phyloP scores from a whole-genome alignment of 176 grass and related monocot genomes.

The Eragrostis curvula region DNA sequence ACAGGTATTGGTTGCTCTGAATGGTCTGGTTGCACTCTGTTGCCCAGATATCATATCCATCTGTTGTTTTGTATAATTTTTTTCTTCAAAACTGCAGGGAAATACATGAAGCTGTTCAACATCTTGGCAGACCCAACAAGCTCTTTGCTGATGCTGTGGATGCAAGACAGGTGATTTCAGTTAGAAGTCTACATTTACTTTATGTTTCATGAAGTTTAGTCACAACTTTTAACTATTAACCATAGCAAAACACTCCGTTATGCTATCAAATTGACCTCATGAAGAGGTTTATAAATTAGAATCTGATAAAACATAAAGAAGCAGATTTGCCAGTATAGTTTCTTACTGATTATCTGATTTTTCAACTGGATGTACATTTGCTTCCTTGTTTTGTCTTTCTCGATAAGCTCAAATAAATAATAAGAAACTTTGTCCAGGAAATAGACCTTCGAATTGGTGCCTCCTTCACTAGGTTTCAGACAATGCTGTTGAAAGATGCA shows the following conservation, averaged over 20 bases:
- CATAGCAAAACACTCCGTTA: background rate
- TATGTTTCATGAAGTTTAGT: constrained; percentile 20
- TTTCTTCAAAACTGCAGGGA: constrained; percentile 61
- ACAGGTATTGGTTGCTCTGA: constrained; percentile 60
- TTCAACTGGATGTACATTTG: constrained; percentile 37
- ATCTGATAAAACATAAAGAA: constrained; percentile 16
- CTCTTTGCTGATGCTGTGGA: constrained; percentile 93
- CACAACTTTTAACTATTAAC: constrained; percentile 17
- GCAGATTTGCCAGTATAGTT: constrained; percentile 8
- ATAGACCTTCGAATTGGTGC: constrained; percentile 95
- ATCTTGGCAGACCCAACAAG: constrained; percentile 94
- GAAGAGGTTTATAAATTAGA: constrained; percentile 17
- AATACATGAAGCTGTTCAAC: constrained; percentile 86
- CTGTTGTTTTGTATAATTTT: constrained; percentile 31
- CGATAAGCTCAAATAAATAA: constrained; percentile 29
- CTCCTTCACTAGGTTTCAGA: constrained; percentile 98
- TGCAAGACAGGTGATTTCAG: constrained; percentile 82
- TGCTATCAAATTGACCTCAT: constrained; percentile 21
- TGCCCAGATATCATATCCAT: constrained; percentile 31
- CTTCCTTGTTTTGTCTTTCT: constrained; percentile 23
- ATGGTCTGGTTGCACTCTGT: constrained; percentile 9
- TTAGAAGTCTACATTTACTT: constrained; percentile 29
- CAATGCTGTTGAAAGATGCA: constrained; percentile 89
- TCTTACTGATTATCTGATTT: constrained; percentile 28
- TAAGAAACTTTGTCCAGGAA: constrained; percentile 63